Conservation (phyloP, 495 filamentous ascomycete species). For the Hypoxylon intermedium region DNA sequence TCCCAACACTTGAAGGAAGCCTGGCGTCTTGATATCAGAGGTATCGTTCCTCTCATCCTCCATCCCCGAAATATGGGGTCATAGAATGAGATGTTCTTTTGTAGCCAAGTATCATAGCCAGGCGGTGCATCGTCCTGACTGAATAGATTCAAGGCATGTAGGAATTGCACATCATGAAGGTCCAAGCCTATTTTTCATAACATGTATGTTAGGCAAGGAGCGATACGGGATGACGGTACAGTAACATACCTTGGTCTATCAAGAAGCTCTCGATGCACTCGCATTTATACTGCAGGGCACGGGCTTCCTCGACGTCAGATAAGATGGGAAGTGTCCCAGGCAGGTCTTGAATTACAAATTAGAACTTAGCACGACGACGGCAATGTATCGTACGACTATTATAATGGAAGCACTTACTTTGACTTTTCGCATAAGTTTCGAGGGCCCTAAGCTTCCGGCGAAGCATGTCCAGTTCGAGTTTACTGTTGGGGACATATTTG, state of each 20-base stretch:
- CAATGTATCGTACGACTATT: constrained; percentile 5
- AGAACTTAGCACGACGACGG: constrained; percentile 36
- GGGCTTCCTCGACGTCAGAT: constrained; percentile 59
- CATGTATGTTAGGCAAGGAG: constrained; percentile 23
- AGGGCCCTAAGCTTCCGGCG: constrained; percentile 55
- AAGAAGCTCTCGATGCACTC: constrained; percentile 59
- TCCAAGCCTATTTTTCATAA: constrained; percentile 48
- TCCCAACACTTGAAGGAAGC: constrained; percentile 59
- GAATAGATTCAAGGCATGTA: constrained; percentile 49
- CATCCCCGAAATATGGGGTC: constrained; percentile 53
- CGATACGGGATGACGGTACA: background rate
- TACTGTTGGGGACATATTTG: constrained; percentile 53
- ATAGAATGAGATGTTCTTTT: constrained; percentile 53
- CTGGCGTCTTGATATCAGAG: constrained; percentile 46
- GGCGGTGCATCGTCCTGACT: constrained; percentile 49
- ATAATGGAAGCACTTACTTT: constrained; percentile 49
- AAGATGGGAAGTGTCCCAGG: constrained; percentile 51
- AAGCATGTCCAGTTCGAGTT: constrained; percentile 56
- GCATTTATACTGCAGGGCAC: constrained; percentile 56
- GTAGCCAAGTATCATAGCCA: constrained; percentile 55
- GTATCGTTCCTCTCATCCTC: constrained; percentile 51
- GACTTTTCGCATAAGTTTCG: constrained; percentile 50
- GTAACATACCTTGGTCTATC: constrained; percentile 54
- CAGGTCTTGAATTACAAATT: constrained; percentile 47
- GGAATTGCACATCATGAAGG: constrained; percentile 51